Evolutionary conservation across 1,284 basidiomycete genomes (phyloP).

Genomic region (Ganoderma lucidum): DNA sequence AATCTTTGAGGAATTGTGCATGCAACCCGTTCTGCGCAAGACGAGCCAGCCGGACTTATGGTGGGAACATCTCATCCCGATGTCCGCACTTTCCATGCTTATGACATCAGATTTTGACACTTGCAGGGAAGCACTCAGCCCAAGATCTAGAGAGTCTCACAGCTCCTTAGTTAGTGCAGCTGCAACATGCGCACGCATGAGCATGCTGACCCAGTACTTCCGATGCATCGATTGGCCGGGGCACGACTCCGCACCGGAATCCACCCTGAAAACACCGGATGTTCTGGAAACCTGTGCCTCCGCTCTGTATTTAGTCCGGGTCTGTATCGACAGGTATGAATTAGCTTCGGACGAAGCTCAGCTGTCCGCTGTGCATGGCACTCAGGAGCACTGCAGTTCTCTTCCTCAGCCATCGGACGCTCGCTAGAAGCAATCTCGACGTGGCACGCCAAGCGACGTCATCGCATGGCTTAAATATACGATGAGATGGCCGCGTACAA

Average conservation of each 20-base stretch:
- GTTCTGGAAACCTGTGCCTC: not conserved
- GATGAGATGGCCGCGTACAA: not conserved
- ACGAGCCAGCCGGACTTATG: not conserved
- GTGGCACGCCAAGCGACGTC: not conserved
- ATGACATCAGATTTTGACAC: not conserved
- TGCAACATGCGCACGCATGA: not conserved
- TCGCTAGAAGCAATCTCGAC: slow-evolving; percentile 2
- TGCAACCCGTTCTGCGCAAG: not conserved
- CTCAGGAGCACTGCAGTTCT: not conserved
- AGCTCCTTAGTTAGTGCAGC: not conserved
- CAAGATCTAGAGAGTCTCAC: slow-evolving; percentile 2
- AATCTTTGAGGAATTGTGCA: not conserved
- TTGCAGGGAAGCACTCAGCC: not conserved
- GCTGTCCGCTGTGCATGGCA: not conserved
- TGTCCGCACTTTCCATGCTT: not conserved
- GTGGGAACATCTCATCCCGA: slow-evolving; percentile 1
- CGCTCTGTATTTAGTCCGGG: not conserved
- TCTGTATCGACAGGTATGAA: not conserved
- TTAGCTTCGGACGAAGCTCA: not conserved
- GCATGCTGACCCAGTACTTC: not conserved
- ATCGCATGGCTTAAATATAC: not conserved
- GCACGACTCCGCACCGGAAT: not conserved
- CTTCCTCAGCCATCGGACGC: not conserved
- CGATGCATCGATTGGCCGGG: not conserved
- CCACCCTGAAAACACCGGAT: not conserved